Conservation (phyloP, 257 asterid species). For the Plantago ovata region DNA sequence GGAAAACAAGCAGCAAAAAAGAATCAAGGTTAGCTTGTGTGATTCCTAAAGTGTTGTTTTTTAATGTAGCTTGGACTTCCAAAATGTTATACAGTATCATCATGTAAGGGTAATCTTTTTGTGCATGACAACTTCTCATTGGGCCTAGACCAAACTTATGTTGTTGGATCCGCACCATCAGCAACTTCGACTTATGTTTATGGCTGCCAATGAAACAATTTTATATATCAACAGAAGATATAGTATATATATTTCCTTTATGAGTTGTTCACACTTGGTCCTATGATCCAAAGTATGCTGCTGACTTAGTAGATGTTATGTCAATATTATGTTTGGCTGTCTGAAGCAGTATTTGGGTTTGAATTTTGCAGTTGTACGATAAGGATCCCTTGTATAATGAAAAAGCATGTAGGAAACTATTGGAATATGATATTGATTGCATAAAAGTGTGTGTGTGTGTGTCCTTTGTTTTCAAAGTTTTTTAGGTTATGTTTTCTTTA, state of each 20-base stretch:
- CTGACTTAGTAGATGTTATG: too few species aligned
- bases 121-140: neutral
- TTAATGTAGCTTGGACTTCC: too few species aligned
- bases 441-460: slow-evolving; percentile 10
- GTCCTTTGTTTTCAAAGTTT: slow-evolving; percentile 6
- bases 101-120: neutral
- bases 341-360: neutral
- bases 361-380: too few species aligned
- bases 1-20: slow-evolving; percentile 46
- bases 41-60: neutral
- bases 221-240: too few species aligned
- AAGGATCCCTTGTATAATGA: neutral
- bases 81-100: neutral
- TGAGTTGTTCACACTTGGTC: neutral
- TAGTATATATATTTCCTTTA: neutral
- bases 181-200: too few species aligned
- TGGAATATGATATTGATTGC: slow-evolving; percentile 9
- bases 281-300: too few species aligned
- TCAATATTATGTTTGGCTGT: too few species aligned
- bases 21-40: slow-evolving; percentile 43
- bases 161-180: too few species aligned
- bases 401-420: neutral
- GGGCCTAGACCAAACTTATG: too few species aligned
- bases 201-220: too few species aligned
- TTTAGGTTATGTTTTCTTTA: too few species aligned